Percentiles rank a stretch among this genome's conserved stretches.
Conservation (phyloP, 129 eudicot genomes). For the Heracleum sosnowskyi region DNA sequence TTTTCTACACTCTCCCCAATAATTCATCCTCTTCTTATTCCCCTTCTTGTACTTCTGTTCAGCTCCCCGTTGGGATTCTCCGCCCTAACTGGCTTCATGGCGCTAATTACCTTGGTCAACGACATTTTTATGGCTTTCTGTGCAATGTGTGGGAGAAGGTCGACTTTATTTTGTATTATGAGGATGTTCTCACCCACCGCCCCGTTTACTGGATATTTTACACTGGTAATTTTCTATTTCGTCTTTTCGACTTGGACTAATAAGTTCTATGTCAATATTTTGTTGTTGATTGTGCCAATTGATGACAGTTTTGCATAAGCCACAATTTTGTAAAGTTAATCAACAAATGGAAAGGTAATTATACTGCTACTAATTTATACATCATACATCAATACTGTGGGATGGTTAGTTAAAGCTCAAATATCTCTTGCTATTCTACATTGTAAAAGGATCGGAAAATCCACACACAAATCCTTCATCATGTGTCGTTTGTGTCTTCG, state of each 20-base stretch:
- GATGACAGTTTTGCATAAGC: too few species aligned
- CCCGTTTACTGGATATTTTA: conserved; percentile 83
- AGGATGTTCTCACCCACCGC: conserved; percentile 55
- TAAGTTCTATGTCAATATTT: neutral
- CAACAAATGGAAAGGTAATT: too few species aligned
- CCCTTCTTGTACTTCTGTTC: conserved; percentile 23
- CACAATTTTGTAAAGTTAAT: too few species aligned
- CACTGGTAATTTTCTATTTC: conserved; percentile 31
- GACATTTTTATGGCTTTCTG: conserved; percentile 34
- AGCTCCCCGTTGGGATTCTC: conserved; percentile 57
- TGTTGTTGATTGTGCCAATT: too few species aligned
- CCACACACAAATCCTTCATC: too few species aligned
- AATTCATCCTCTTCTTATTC: conserved; percentile 8
- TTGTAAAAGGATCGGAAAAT: neutral
- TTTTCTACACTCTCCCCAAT: conserved; percentile 27
- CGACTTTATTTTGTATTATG: conserved; percentile 72
- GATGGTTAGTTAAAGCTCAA: neutral
- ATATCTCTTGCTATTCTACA: neutral
- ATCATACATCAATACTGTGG: too few species aligned
- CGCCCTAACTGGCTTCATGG: conserved; percentile 88
- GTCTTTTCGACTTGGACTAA: too few species aligned
- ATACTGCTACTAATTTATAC: too few species aligned
- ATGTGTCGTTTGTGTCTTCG: too few species aligned
- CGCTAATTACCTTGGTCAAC: conserved; percentile 62
- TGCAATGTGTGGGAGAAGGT: conserved; percentile 77